Base-by-base conservation (phyloP, 208 protist genomes). In the Blechomonas ayalai region DNA sequence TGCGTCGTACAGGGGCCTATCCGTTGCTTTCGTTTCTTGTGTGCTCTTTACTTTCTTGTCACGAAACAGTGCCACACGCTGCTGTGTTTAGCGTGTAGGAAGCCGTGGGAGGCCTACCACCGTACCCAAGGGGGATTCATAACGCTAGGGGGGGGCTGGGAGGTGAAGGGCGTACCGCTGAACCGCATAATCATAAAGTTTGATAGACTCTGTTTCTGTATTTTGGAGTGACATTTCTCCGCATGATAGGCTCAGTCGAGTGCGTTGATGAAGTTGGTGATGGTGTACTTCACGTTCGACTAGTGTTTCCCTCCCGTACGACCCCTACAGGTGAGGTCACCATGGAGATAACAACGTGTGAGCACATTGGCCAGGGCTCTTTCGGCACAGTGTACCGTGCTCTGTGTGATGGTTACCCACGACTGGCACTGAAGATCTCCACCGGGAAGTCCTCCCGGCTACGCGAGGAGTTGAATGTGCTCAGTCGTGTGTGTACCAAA, bases 301-400 rank as follows among this genome's bases (percentile, higher is more conserved):
- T 94, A 3, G 73, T 73, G 19, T 73, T 94, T 20, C 85, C 85
- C 18, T 47, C 52, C 8, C 71, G 78, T 29, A 46, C 36, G 10
- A 70, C 56, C 23, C 6, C 58, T 6, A 2, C 16, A 12, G 67
- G 59, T 12, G 64, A 68, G 23, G 43, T 55, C 2, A 13, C 73
- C 24, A 62, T 73, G 44, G 68, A 76, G 8, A 66, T 94, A 24
- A 35, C 35, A 8, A 71, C 72, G 29, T 79, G 64, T 46, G 86
- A 94, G 62, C 73, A 67, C 25, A 85, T 94, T 42, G 86, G 86
- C 3, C 76, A 91, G 44, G 86, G 86, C 31, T 88, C 82, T 16
- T 94, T 90, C 47, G 81, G 86, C 46, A 89, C 78, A 8, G 86
- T 94, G 24, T 94, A 94, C 55, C 73, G 82, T 49, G 86, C 82